Evolutionary conservation across 164 flowering plant genomes (phyloP).

Genomic region (Vitis rotundifolia): DNA sequence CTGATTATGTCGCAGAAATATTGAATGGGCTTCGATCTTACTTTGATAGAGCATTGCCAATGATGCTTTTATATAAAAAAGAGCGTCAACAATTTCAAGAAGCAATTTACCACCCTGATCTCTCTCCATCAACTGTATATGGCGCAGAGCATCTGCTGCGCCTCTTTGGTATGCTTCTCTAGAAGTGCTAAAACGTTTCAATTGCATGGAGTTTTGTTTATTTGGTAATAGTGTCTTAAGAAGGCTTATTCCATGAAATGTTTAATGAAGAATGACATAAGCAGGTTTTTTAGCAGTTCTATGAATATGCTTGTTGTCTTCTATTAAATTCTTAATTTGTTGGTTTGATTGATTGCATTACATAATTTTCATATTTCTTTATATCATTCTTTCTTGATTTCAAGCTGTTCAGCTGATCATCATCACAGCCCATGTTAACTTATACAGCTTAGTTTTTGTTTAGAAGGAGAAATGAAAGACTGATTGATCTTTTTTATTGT

Average conservation of each 20-base stretch:
- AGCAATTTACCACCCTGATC: conserved; percentile 37
- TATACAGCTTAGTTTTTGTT: background rate
- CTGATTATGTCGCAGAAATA: conserved; percentile 71
- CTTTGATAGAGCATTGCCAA: conserved; percentile 87
- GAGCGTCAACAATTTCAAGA: conserved; percentile 83
- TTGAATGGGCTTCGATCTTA: conserved; percentile 78
- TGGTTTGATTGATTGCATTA: too few relatives aligned
- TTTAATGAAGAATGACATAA: too few relatives aligned
- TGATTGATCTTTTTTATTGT: background rate
- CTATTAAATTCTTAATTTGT: too few relatives aligned
- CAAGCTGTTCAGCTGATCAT: too few relatives aligned
- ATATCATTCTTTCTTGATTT: too few relatives aligned
- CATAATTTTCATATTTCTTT: too few relatives aligned
- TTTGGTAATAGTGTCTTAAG: too few relatives aligned
- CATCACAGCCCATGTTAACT: too few relatives aligned
- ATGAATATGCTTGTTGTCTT: too few relatives aligned
- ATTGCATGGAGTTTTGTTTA: background rate
- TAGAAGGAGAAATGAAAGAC: background rate
- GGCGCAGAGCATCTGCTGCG: conserved; percentile 96
- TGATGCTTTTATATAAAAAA: conserved; percentile 74
- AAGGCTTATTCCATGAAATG: too few relatives aligned
- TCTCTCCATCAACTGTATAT: conserved; percentile 82
- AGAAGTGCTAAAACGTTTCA: background rate
- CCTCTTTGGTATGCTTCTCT: conserved; percentile 73
- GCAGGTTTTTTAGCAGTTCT: too few relatives aligned